Evolutionary conservation across 2,329 filamentous ascomycete genomes (phyloP), one percentile per base, ranked within the genome.

Genomic region (Aspergillus transmontanensis): DNA sequence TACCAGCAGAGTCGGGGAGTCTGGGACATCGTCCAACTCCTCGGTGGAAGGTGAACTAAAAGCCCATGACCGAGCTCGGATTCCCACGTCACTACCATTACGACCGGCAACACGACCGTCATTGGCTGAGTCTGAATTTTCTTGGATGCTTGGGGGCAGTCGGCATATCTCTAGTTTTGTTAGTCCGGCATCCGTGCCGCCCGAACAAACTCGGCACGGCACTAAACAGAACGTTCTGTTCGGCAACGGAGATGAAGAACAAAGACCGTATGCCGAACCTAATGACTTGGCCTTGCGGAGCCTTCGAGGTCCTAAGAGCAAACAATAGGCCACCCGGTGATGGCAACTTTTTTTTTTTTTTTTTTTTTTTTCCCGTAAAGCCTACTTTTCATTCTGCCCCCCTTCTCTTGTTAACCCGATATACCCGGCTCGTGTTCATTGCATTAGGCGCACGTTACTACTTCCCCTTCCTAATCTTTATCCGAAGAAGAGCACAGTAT

Each of bases 81-180:
- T 64, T 26, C 56, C 64, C 19, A 71, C 69, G 28, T 63, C 69
- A 43, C 70, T 68, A 60, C 66, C 72, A 28, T 58, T 66, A 39
- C 73, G 71, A 51, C 66, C 72, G 53, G 59, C 58, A 48, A 62
- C 71, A 11, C 79, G 81, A 46, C 77, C 80, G 56, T 79, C 81
- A 43, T 67, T 84, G 56, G 76, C 78, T 41, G 76, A 83, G 57
- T 79, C 82, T 21, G 80, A 80, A 28, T 83, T 83, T 61, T 82
- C 82, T 14, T 84, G 82, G 79, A 83, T 84, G 80, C 74, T 84
- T 43, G 82, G 81, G 41, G 78, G 81, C 53, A 75, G 76, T 61
- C 75, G 78, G 48, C 77, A 77, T 58, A 74, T 80, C 30, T 81
- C 79, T 11, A 78, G 76, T 34, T 83, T 83, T 71, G 80, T 83